phyloP scores from a whole-genome alignment of 805 yeast species.

The Teunomyces panamensis region DNA sequence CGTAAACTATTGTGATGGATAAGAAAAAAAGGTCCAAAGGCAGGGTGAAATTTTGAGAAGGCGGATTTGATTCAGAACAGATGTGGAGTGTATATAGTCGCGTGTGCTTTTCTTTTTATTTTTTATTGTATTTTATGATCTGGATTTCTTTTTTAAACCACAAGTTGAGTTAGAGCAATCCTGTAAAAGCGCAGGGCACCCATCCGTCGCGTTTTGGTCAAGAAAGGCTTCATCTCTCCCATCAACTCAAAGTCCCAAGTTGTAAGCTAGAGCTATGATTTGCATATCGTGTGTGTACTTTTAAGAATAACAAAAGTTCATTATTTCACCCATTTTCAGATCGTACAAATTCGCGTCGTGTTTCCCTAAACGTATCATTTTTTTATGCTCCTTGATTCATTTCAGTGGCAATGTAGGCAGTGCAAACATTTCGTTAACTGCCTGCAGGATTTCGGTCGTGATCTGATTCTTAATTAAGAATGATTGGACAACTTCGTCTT shows the following conservation, averaged over 20 bases:
- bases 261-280: no score
- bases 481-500: background rate
- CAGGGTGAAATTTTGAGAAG: conserved; percentile 3
- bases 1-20: conserved; percentile 1
- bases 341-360: background rate
- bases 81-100: conserved; percentile 1
- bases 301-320: no score
- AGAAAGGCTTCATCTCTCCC: no score
- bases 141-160: conserved; percentile 3
- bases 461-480: background rate
- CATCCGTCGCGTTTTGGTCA: background rate
- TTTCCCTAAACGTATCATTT: background rate
- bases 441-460: background rate
- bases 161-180: background rate
- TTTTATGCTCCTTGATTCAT: background rate
- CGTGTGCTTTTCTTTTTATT: background rate
- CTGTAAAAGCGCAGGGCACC: conserved; percentile 1
- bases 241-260: no score
- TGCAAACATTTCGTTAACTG: background rate
- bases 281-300: no score
- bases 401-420: background rate
- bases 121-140: conserved; percentile 2
- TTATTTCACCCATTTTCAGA: background rate
- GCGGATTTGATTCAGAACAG: conserved; percentile 3
- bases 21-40: conserved; percentile 2